Percentiles rank a stretch among this genome's conserved stretches.
phyloP scores from a whole-genome alignment of 495 filamentous ascomycete genomes.

The Penicillium argentinense region DNA sequence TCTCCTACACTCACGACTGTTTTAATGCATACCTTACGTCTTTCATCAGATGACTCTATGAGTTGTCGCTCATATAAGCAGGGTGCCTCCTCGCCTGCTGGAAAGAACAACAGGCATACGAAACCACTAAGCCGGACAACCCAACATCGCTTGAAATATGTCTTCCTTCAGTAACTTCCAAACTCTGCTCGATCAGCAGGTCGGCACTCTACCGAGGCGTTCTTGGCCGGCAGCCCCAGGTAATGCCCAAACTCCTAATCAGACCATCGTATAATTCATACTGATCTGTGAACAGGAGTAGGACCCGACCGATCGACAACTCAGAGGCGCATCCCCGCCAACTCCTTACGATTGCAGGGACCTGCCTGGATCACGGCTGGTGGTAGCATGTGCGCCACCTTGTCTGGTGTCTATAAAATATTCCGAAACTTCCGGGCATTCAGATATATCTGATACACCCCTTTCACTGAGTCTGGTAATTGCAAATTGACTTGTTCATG shows the following conservation, averaged over 20 bases:
- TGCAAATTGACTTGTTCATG: no score
- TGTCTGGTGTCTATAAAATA: constrained; percentile 30
- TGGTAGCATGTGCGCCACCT: constrained; percentile 31
- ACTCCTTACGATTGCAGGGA: constrained; percentile 28
- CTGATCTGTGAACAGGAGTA: background rate
- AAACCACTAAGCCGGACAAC: background rate
- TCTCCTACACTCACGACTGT: no score
- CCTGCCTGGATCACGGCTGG: constrained; percentile 33
- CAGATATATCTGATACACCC: constrained; percentile 25
- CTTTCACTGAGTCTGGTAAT: no score
- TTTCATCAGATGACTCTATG: no score
- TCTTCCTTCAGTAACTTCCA: constrained; percentile 20
- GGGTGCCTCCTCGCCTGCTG: no score
- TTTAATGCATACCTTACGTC: no score
- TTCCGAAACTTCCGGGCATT: constrained; percentile 32
- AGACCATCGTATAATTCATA: background rate
- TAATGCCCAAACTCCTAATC: background rate
- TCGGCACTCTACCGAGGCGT: constrained; percentile 13
- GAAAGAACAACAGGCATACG: background rate
- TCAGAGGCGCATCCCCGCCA: constrained; percentile 17
- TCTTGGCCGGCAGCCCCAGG: constrained; percentile 6
- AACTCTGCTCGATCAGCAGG: constrained; percentile 22
- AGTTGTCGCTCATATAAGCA: no score
- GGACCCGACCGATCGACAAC: constrained; percentile 6
- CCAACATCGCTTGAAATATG: background rate